Evolutionary conservation across 768 basidiomycete genomes (phyloP).

Genomic region (Suillus weaverae): DNA sequence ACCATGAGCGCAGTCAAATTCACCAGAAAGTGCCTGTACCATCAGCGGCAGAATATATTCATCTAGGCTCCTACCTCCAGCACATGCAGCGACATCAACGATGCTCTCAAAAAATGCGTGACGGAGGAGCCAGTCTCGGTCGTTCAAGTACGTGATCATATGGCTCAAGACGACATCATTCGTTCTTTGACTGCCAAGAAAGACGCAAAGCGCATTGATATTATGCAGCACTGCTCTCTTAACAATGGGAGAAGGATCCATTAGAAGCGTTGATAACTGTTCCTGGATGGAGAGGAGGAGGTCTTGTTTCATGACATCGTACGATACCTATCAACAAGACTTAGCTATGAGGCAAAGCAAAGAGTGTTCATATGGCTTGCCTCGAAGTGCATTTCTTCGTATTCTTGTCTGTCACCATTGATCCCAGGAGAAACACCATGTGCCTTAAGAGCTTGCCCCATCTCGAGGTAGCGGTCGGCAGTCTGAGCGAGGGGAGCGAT

Average conservation of each 20-base stretch:
- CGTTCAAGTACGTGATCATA: slow-evolving; percentile 83
- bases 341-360: not conserved
- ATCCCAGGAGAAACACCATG: slow-evolving; percentile 58
- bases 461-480: slow-evolving; percentile 86
- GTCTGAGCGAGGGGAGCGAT: slow-evolving; percentile 85
- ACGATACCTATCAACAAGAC: slow-evolving; percentile 65
- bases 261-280: slow-evolving; percentile 80
- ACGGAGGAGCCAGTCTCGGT: slow-evolving; percentile 89
- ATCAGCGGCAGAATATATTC: slow-evolving; percentile 97
- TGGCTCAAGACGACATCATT: slow-evolving; percentile 93
- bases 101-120: slow-evolving; percentile 95
- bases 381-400: slow-evolving; percentile 81
- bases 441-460: slow-evolving; percentile 87
- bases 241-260: slow-evolving; percentile 87
- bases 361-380: slow-evolving; percentile 36
- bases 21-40: slow-evolving; percentile 93
- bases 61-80: slow-evolving; percentile 87
- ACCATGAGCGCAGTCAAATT: slow-evolving; percentile 16
- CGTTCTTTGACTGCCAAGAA: slow-evolving; percentile 89
- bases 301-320: slow-evolving; percentile 84
- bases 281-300: slow-evolving; percentile 85
- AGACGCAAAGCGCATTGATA: slow-evolving; percentile 87
- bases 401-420: slow-evolving; percentile 58
- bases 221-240: slow-evolving; percentile 88
- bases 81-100: slow-evolving; percentile 92